These are phyloP conservation scores for Plasmodium gallinaceum DNA, from an alignment of 169 alveolate species.

Conservation along the genomic window DNA sequence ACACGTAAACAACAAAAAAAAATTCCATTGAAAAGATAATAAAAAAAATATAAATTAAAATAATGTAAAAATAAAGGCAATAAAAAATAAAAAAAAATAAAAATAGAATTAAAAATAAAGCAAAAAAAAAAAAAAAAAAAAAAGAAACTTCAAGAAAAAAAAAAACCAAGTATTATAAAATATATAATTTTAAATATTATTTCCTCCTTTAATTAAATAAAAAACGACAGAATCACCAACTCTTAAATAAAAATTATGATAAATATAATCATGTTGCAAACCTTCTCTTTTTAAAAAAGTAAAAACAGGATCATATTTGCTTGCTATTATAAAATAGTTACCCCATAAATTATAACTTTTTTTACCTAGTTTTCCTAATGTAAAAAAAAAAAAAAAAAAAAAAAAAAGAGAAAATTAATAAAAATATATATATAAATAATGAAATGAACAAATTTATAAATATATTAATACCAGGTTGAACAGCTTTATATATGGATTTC, in stretches of 20 bases:
- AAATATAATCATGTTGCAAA: constrained; percentile 64
- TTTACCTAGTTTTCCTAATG: constrained; percentile 47
- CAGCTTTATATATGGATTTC: constrained; percentile 72
- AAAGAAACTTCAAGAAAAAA: not conserved
- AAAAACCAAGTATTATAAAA: not conserved
- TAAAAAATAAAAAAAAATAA: not conserved
- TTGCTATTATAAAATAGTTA: constrained; percentile 52
- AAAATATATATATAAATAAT: not conserved
- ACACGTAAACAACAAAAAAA: not conserved
- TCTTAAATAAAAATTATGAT: constrained; percentile 58
- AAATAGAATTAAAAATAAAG: not conserved
- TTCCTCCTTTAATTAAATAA: constrained; percentile 67
- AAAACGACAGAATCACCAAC: constrained; percentile 67
- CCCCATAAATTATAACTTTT: constrained; percentile 67
- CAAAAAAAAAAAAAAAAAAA: constrained; percentile 14
- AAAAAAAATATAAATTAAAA: constrained; percentile 8
- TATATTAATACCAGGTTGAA: constrained; percentile 52
- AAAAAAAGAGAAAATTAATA: not conserved
- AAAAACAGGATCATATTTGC: constrained; percentile 54
- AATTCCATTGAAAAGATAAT: not conserved
- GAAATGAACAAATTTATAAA: not conserved
- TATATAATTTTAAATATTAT: constrained; percentile 3
- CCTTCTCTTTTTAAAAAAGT: constrained; percentile 66
- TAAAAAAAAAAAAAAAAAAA: not conserved
- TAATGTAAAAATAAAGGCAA: not conserved